A percentile compares a stretch with the other conserved stretches of the same genome.
Conservation (phyloP, 495 filamentous ascomycete genomes). For the Daldinia concentrica region DNA sequence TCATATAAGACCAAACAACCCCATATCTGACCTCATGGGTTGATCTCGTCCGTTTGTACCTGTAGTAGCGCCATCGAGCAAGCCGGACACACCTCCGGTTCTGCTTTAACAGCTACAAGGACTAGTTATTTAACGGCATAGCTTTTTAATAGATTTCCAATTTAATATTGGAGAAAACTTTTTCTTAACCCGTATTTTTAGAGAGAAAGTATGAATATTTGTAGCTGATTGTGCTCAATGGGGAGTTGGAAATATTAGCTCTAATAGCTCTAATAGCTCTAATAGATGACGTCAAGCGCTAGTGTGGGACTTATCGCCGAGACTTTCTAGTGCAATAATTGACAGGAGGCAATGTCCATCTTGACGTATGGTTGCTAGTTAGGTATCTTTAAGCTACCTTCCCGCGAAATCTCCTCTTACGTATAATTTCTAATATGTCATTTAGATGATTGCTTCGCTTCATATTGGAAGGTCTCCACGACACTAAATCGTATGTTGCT, state of each 20-base stretch:
- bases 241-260: background rate
- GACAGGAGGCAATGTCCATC: background rate
- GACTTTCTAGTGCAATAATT: background rate
- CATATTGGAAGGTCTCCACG: background rate
- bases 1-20: background rate
- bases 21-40: slow-evolving; percentile 24
- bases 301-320: background rate
- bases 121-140: background rate
- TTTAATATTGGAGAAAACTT: background rate
- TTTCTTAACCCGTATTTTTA: too few species aligned
- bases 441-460: too few species aligned
- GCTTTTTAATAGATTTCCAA: too few species aligned
- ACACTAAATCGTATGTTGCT: background rate
- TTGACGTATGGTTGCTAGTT: too few species aligned
- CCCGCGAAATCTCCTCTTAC: background rate
- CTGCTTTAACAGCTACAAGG: background rate
- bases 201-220: too few species aligned
- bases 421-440: background rate
- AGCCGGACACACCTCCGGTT: background rate
- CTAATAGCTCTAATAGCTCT: background rate
- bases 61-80: slow-evolving; percentile 15
- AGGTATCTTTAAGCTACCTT: too few species aligned
- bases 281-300: background rate
- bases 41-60: slow-evolving; percentile 11
- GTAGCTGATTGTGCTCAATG: too few species aligned